Evolutionary conservation across 345 rosid species (phyloP).

Genomic region (Lepidium sativum): DNA sequence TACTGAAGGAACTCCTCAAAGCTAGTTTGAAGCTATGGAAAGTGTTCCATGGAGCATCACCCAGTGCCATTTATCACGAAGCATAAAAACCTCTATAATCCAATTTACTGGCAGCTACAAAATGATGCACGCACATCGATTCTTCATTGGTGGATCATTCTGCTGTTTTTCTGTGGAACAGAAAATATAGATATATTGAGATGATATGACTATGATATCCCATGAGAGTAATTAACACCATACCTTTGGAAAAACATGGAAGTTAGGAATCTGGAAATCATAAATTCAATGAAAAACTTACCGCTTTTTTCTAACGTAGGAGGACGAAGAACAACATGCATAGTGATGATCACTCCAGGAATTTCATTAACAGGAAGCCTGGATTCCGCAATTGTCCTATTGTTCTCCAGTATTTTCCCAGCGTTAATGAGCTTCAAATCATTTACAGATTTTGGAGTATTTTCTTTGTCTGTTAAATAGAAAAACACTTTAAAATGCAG

Average conservation of each 20-base stretch:
- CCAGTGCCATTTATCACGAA: conserved; percentile 7
- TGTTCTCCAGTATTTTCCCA: conserved; percentile 72
- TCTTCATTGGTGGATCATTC: conserved; percentile 35
- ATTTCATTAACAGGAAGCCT: conserved; percentile 53
- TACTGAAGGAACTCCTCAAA: conserved; percentile 19
- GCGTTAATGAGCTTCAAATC: conserved; percentile 72
- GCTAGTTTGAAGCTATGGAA: conserved; percentile 6
- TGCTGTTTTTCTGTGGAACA: conserved; percentile 40
- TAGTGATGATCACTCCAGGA: conserved; percentile 63
- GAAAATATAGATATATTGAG: neutral
- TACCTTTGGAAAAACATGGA: neutral
- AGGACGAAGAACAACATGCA: conserved; percentile 79
- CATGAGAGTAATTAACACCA: neutral
- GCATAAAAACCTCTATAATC: conserved; percentile 15
- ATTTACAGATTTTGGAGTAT: conserved; percentile 47
- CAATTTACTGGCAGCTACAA: conserved; percentile 37
- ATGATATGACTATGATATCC: conserved; percentile 4
- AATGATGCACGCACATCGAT: conserved; percentile 55
- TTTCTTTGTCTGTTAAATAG: conserved; percentile 42
- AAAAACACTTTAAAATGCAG: conserved; percentile 4
- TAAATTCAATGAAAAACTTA: conserved; percentile 4
- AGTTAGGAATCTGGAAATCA: neutral
- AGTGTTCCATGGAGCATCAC: conserved; percentile 14
- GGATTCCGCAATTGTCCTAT: conserved; percentile 60
- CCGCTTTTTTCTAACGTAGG: conserved; percentile 47